phyloP scores from a whole-genome alignment of 352 stramenopile genomes.

The Phytophthora ohioensis region DNA sequence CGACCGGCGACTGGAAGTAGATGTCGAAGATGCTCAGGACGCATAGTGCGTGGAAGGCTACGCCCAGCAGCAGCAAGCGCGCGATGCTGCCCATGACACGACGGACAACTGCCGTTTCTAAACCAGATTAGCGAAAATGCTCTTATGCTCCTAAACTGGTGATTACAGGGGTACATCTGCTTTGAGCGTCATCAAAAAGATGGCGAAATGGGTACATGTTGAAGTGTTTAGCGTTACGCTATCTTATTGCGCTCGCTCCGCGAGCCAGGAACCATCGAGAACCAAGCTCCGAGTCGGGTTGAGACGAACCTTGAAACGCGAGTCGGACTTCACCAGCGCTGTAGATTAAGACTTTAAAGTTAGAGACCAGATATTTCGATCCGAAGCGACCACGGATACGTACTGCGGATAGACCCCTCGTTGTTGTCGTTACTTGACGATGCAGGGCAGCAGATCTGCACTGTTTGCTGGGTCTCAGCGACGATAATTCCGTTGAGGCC shows the following conservation, averaged over 20 bases:
- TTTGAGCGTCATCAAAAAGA: neutral
- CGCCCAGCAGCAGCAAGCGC: slow-evolving; percentile 68
- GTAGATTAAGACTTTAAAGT: neutral
- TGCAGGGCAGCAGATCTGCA: slow-evolving; percentile 65
- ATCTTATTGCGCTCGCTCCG: slow-evolving; percentile 31
- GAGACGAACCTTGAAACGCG: slow-evolving; percentile 50
- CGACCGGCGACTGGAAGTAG: slow-evolving; percentile 87
- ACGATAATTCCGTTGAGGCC: slow-evolving; percentile 65
- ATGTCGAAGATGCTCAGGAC: slow-evolving; percentile 89
- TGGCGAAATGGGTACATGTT: slow-evolving; percentile 15
- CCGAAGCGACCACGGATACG: slow-evolving; percentile 18
- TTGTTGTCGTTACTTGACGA: slow-evolving; percentile 9
- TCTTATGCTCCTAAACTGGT: no score
- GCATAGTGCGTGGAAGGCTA: slow-evolving; percentile 83
- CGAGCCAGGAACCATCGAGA: slow-evolving; percentile 62
- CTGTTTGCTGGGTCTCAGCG: slow-evolving; percentile 63
- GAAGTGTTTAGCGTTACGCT: neutral
- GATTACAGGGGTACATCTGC: no score
- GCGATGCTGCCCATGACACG: slow-evolving; percentile 19
- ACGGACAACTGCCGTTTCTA: neutral
- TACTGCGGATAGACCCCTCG: slow-evolving; percentile 62
- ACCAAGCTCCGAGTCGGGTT: slow-evolving; percentile 46
- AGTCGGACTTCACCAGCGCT: slow-evolving; percentile 63
- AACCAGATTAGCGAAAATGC: no score
- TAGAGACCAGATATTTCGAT: neutral